Conservation (phyloP, 345 rosid genomes). For the Melaleuca quinquenervia region DNA sequence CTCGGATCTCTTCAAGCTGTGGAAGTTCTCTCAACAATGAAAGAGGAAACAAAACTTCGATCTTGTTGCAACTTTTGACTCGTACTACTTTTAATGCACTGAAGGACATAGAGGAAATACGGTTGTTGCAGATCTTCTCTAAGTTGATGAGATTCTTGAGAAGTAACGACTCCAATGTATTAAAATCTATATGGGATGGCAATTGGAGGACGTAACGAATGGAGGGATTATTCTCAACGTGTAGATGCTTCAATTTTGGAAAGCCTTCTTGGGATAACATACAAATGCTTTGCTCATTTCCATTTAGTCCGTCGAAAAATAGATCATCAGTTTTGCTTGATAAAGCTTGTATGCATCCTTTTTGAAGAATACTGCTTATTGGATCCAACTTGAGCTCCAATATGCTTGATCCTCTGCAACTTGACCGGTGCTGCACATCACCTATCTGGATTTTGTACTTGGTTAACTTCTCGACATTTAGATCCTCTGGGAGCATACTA, state of each 20-base stretch:
- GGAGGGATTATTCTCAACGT: fast-evolving
- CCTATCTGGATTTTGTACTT: not conserved
- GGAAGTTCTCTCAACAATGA: not conserved
- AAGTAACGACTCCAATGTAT: fast-evolving
- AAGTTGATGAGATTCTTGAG: not conserved
- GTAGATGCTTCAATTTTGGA: not conserved
- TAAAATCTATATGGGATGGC: not conserved
- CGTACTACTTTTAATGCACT: not conserved
- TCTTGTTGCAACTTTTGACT: fast-evolving
- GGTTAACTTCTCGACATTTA: not conserved
- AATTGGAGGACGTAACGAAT: fast-evolving
- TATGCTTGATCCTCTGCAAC: fast-evolving
- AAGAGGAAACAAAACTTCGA: not conserved
- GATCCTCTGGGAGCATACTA: fast-evolving
- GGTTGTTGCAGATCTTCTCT: not conserved
- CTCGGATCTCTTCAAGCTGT: not conserved
- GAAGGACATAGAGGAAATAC: fast-evolving
- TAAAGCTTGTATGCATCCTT: fast-evolving
- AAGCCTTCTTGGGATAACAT: fast-evolving
- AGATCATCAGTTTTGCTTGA: not conserved
- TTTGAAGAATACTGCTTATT: fast-evolving
- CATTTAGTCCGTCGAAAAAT: not conserved
- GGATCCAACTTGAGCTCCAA: fast-evolving
- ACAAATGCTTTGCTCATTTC: not conserved
- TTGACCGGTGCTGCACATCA: fast-evolving